A percentile compares a stretch with the other conserved stretches of the same genome.
Conservation (phyloP, 495 filamentous ascomycete species). For the Pseudevernia furfuracea region DNA sequence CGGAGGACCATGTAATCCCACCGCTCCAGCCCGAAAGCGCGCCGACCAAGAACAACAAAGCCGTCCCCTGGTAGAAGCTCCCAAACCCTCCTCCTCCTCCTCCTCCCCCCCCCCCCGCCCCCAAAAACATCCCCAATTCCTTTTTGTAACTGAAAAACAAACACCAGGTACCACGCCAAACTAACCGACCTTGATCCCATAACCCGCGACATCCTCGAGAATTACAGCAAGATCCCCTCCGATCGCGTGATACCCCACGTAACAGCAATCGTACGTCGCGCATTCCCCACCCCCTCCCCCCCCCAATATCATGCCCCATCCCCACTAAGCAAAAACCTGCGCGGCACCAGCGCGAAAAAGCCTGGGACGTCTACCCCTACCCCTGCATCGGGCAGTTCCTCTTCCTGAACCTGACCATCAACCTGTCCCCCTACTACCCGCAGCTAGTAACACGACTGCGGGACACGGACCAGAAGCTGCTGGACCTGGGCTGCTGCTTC, state of each 20-base stretch:
- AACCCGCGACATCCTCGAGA: conserved; percentile 6
- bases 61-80: conserved; percentile 8
- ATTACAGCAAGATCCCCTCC: conserved; percentile 12
- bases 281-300: background rate
- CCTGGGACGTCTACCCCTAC: conserved; percentile 42
- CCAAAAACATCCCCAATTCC: too few species aligned
- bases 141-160: background rate
- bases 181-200: background rate
- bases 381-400: conserved; percentile 48
- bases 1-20: too few species aligned
- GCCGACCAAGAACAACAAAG: background rate
- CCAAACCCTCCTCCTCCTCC: too few species aligned
- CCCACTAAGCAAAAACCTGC: too few species aligned
- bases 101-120: too few species aligned
- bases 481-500: conserved; percentile 46
- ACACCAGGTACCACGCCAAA: conserved; percentile 9
- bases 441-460: conserved; percentile 37
- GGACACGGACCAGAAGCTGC: conserved; percentile 28
- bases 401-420: conserved; percentile 42
- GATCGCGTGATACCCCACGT: background rate
- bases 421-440: conserved; percentile 31
- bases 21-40: conserved; percentile 6
- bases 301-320: too few species aligned
- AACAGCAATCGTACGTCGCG: background rate
- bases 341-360: conserved; percentile 43